phyloP scores from a whole-genome alignment of 148 eudicot genomes.

The Euryodendron excelsum region DNA sequence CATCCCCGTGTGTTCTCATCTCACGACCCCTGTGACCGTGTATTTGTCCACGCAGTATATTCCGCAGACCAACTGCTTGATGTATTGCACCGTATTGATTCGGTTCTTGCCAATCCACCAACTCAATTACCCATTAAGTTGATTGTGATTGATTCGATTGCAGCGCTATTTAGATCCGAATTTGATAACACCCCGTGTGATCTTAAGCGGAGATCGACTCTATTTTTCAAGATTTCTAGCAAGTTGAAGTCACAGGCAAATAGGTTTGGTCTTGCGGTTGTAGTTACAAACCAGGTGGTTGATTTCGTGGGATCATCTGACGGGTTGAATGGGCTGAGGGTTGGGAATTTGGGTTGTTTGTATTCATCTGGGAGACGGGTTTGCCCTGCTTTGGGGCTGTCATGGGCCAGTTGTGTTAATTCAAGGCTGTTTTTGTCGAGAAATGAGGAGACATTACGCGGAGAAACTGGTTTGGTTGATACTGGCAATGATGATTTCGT shows the following conservation, averaged over 20 bases:
- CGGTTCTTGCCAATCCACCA: conserved; percentile 27
- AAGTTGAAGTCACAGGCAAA: conserved; percentile 53
- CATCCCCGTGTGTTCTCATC: conserved; percentile 17
- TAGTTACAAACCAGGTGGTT: conserved; percentile 79
- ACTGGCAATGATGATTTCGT: conserved; percentile 28
- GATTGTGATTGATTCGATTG: conserved; percentile 75
- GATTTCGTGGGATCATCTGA: conserved; percentile 52
- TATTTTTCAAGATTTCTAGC: conserved; percentile 69
- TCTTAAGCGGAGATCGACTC: conserved; percentile 49
- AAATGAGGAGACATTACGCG: conserved; percentile 45
- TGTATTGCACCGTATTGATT: conserved; percentile 58
- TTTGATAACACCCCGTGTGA: conserved; percentile 61
- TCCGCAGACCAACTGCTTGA: conserved; percentile 79
- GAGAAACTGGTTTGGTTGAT: conserved; percentile 34
- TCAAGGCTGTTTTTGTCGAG: conserved; percentile 71
- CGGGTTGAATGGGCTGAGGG: conserved; percentile 40
- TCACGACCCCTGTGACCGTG: conserved; percentile 41
- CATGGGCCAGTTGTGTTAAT: conserved; percentile 89
- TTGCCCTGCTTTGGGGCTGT: conserved; percentile 77
- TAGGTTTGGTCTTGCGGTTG: conserved; percentile 68
- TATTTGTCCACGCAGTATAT: conserved; percentile 40
- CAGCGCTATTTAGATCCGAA: conserved; percentile 71
- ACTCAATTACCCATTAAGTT: conserved; percentile 43
- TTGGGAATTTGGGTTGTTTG: conserved; percentile 62
- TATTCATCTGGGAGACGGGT: conserved; percentile 70